phyloP scores from a whole-genome alignment of 1,139 yeast genomes.

The Citeromyces hawaiiensis region DNA sequence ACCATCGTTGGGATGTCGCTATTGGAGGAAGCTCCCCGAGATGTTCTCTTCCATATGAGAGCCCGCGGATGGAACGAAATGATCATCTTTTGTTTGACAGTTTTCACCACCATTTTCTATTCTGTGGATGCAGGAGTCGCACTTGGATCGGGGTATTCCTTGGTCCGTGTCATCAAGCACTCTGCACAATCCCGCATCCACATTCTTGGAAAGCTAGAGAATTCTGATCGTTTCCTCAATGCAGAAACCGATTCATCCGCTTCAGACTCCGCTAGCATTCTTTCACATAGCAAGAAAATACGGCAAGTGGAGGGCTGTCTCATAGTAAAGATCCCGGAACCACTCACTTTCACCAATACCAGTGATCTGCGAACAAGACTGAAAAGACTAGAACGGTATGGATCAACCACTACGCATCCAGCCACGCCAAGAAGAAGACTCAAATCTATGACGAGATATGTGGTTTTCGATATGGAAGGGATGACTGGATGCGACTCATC shows the following conservation, averaged over 20 bases:
- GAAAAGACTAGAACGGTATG: slow-evolving; percentile 69
- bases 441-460: slow-evolving; percentile 30
- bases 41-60: slow-evolving; percentile 57
- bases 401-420: slow-evolving; percentile 78
- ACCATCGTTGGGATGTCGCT: slow-evolving; percentile 68
- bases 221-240: slow-evolving; percentile 62
- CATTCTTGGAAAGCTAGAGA: slow-evolving; percentile 73
- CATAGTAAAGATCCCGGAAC: slow-evolving; percentile 83
- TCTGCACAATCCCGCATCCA: slow-evolving; percentile 85
- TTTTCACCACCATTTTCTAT: slow-evolving; percentile 59
- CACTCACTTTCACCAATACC: slow-evolving; percentile 83
- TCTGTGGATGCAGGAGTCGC: slow-evolving; percentile 87
- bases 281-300: slow-evolving; percentile 15
- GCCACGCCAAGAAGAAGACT: slow-evolving; percentile 25
- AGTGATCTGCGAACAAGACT: slow-evolving; percentile 70
- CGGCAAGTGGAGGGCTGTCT: slow-evolving; percentile 81
- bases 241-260: slow-evolving; percentile 34
- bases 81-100: slow-evolving; percentile 59
- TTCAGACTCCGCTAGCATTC: background rate
- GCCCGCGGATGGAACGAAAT: slow-evolving; percentile 72
- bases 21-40: slow-evolving; percentile 80
- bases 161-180: slow-evolving; percentile 70
- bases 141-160: slow-evolving; percentile 69
- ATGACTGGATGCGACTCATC: slow-evolving; percentile 83
- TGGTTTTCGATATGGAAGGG: slow-evolving; percentile 77